phyloP scores from a whole-genome alignment of 129 eudicot genomes.

The Chrysanthemum makinoi region DNA sequence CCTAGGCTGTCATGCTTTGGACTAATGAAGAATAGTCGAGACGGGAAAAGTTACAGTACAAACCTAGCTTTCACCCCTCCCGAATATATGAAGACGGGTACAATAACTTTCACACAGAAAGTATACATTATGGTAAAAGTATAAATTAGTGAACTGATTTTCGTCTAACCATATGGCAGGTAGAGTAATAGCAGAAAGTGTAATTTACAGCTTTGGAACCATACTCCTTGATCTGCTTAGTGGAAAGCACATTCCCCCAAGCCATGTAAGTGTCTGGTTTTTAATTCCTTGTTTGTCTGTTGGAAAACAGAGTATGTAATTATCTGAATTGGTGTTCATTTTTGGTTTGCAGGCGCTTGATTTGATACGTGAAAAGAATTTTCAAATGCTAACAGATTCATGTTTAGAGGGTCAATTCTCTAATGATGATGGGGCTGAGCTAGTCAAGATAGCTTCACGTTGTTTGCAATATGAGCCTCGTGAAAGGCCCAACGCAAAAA shows the following conservation, averaged over 20 bases:
- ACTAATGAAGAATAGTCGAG: constrained; percentile 4
- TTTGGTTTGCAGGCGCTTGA: constrained; percentile 8
- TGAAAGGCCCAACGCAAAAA: constrained; percentile 11
- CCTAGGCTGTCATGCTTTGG: constrained; percentile 22
- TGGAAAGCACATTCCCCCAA: constrained; percentile 13
- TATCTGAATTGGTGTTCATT: background rate
- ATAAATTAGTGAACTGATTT: background rate
- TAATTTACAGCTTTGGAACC: constrained; percentile 15
- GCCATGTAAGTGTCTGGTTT: background rate
- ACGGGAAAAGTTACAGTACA: constrained; percentile 1
- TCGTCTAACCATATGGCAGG: background rate
- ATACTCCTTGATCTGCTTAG: constrained; percentile 12
- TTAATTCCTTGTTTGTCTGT: background rate
- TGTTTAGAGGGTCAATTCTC: constrained; percentile 16
- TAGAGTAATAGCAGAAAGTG: constrained; percentile 17
- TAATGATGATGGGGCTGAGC: constrained; percentile 11
- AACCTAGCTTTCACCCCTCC: constrained; percentile 19
- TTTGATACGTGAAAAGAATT: constrained; percentile 8
- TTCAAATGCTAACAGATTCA: constrained; percentile 17
- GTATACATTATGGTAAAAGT: background rate
- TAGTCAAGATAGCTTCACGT: constrained; percentile 7
- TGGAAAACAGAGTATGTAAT: background rate
- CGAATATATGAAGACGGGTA: constrained; percentile 12
- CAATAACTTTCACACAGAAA: background rate
- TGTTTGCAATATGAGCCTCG: constrained; percentile 18